A percentile compares a stretch with the other conserved stretches of the same genome.
phyloP scores from a whole-genome alignment of 129 eudicot species.

The Tagetes erecta region DNA sequence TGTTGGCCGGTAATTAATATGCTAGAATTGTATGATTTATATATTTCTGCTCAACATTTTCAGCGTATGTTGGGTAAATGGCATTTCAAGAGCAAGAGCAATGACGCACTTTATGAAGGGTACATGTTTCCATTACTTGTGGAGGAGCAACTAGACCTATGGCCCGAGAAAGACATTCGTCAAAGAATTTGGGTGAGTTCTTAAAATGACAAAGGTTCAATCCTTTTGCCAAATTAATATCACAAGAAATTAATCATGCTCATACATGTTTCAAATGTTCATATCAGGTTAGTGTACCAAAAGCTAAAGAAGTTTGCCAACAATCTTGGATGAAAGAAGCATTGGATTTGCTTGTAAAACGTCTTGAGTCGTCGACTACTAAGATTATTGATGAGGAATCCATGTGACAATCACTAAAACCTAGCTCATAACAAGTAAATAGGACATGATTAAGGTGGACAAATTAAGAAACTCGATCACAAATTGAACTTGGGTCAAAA shows the following conservation, averaged over 20 bases:
- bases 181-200: slow-evolving; percentile 67
- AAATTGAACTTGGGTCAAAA: no score
- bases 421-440: slow-evolving; percentile 28
- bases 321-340: slow-evolving; percentile 91
- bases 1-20: background rate
- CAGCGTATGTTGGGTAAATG: slow-evolving; percentile 58
- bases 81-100: slow-evolving; percentile 58
- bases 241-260: slow-evolving; percentile 13
- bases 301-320: slow-evolving; percentile 71
- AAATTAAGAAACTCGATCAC: background rate
- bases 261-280: background rate
- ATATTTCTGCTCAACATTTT: slow-evolving; percentile 10
- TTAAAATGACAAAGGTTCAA: background rate
- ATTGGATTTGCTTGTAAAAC: slow-evolving; percentile 47
- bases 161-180: slow-evolving; percentile 84
- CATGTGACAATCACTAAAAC: slow-evolving; percentile 9
- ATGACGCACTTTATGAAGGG: slow-evolving; percentile 48
- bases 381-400: slow-evolving; percentile 28
- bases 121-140: slow-evolving; percentile 82
- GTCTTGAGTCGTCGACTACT: slow-evolving; percentile 39
- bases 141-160: slow-evolving; percentile 54
- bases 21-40: slow-evolving; percentile 14
- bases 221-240: background rate
- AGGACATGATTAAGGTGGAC: slow-evolving; percentile 17
- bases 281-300: slow-evolving; percentile 60